These are phyloP conservation scores for Carex myosuroides DNA, from an alignment of 176 grass and related monocot species.

Conservation along the genomic window DNA sequence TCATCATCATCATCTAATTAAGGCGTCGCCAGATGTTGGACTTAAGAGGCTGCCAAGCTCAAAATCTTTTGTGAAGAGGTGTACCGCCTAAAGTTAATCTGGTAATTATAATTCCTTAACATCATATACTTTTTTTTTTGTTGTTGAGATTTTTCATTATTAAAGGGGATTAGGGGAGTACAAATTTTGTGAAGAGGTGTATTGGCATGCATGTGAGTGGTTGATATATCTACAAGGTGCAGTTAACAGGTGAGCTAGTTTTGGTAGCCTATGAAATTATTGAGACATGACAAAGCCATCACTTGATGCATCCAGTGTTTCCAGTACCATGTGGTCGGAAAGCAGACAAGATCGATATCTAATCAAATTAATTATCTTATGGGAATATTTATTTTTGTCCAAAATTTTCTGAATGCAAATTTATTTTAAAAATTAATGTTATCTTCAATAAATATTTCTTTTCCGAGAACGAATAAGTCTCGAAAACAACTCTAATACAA, in stretches of 20 bases:
- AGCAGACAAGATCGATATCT: background rate
- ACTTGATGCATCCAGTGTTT: background rate
- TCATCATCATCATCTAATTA: no score
- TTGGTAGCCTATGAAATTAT: background rate
- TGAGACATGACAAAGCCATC: background rate
- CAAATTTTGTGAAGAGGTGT: background rate
- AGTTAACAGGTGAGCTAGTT: background rate
- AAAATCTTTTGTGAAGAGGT: no score
- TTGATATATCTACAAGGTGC: background rate
- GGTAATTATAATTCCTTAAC: no score
- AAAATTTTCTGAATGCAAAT: no score
- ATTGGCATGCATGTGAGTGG: background rate
- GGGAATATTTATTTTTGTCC: background rate
- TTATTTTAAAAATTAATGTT: no score
- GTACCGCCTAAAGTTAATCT: no score
- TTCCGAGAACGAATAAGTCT: no score
- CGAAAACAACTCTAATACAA: no score
- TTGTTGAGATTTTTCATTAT: background rate
- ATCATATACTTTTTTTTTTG: no score
- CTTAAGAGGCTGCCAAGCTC: no score
- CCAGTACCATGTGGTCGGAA: background rate
- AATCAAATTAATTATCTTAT: background rate
- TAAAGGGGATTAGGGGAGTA: background rate
- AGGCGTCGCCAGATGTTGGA: no score
- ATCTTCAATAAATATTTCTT: no score